These are phyloP conservation scores for Phytophthora sp. DNA, from an alignment of 352 stramenopile species.

Conservation along the genomic window DNA sequence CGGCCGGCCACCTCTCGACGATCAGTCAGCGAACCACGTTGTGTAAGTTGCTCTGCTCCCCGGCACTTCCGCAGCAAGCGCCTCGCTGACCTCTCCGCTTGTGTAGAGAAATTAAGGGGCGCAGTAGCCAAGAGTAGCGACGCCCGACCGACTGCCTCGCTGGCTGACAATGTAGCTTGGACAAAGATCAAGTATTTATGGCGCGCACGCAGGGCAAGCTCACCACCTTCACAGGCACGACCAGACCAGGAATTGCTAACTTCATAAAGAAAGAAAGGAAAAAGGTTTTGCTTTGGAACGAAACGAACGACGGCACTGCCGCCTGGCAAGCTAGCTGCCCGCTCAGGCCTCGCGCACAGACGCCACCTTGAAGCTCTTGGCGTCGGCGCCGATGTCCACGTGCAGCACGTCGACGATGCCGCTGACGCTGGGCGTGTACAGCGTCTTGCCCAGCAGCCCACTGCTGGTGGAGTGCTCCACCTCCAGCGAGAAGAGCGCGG, in stretches of 20 bases:
- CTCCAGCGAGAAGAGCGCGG: slow-evolving; percentile 61
- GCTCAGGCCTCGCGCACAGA: slow-evolving; percentile 45
- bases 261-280: slow-evolving; percentile 24
- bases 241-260: slow-evolving; percentile 28
- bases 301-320: background rate
- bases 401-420: slow-evolving; percentile 66
- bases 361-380: slow-evolving; percentile 50
- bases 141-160: background rate
- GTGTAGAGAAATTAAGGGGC: slow-evolving; percentile 14
- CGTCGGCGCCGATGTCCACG: slow-evolving; percentile 59
- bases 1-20: slow-evolving; percentile 39
- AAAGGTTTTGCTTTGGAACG: slow-evolving; percentile 33
- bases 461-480: slow-evolving; percentile 45
- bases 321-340: background rate
- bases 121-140: background rate
- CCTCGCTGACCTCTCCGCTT: slow-evolving; percentile 15
- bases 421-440: slow-evolving; percentile 62
- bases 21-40: slow-evolving; percentile 36
- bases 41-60: slow-evolving; percentile 51
- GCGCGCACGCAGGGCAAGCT: slow-evolving; percentile 27
- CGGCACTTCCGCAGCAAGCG: slow-evolving; percentile 12
- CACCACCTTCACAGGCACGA: slow-evolving; percentile 3
- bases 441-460: slow-evolving; percentile 38
- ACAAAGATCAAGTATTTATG: slow-evolving; percentile 55
- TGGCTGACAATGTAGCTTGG: slow-evolving; percentile 29